Conservation (phyloP, 202 grass and related monocot species). For the Schoenoplectus tabernaemontani region DNA sequence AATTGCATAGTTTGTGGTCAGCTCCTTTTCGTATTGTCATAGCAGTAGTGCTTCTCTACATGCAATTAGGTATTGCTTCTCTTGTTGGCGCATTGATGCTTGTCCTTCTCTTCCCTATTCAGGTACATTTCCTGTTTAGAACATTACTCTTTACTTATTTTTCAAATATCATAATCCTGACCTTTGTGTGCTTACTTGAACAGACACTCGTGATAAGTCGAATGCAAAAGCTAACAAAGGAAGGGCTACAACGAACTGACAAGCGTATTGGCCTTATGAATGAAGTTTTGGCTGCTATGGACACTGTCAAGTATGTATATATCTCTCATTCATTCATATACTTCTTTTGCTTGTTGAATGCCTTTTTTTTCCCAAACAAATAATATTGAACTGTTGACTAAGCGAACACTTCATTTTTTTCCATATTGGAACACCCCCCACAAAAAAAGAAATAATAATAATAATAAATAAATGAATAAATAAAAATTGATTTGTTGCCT, state of each 20-base stretch:
- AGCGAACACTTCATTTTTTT: background rate
- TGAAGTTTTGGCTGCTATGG: constrained; percentile 99
- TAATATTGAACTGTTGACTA: background rate
- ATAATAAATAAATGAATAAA: too few species aligned
- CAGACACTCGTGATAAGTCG: constrained; percentile 86
- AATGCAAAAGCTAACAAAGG: constrained; percentile 96
- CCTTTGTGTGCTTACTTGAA: constrained; percentile 24
- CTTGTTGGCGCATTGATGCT: constrained; percentile 73
- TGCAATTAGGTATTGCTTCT: constrained; percentile 70
- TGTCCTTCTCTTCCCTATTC: constrained; percentile 80
- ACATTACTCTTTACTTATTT: constrained; percentile 11
- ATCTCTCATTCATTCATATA: constrained; percentile 12
- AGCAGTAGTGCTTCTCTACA: constrained; percentile 71
- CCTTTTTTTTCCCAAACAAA: background rate
- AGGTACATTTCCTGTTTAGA: constrained; percentile 47
- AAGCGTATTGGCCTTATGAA: constrained; percentile 98
- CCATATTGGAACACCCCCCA: background rate
- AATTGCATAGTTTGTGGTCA: constrained; percentile 97
- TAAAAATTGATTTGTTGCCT: constrained; percentile 21
- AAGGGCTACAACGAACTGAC: constrained; percentile 94
- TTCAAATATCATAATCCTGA: constrained; percentile 15
- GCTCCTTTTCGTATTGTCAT: constrained; percentile 97
- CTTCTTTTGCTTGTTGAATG: background rate
- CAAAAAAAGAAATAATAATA: too few species aligned
- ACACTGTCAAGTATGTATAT: constrained; percentile 86